Percentiles rank a stretch among this genome's conserved stretches.
phyloP scores from a whole-genome alignment of 306 rosid species.

The Pterocarpus macrocarpus region DNA sequence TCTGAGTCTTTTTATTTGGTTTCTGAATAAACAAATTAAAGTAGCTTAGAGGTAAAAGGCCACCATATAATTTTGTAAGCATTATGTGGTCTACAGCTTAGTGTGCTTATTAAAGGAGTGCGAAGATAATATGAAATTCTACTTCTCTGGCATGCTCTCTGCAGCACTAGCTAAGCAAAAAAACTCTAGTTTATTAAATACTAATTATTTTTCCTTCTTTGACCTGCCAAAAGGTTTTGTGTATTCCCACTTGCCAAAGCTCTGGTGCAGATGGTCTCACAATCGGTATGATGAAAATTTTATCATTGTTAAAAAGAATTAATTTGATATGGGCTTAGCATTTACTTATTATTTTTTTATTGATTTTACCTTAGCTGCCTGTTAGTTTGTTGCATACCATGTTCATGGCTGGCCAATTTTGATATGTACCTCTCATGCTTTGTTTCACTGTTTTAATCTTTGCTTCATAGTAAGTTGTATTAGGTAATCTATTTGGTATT shows the following conservation, averaged over 20 bases:
- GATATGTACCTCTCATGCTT: conserved; percentile 11
- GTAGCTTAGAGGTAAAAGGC: neutral
- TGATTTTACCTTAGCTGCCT: neutral
- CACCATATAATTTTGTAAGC: conserved; percentile 2
- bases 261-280: conserved; percentile 63
- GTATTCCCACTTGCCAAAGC: conserved; percentile 73
- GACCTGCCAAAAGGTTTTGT: conserved; percentile 72
- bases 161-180: conserved; percentile 3
- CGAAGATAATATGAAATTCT: neutral
- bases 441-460: conserved; percentile 14
- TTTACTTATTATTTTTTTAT: neutral
- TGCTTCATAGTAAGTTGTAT: conserved; percentile 11
- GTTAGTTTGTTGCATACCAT: conserved; percentile 11
- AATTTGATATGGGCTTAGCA: conserved; percentile 7
- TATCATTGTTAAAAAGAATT: conserved; percentile 32
- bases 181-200: neutral
- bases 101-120: conserved; percentile 29
- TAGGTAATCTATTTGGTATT: conserved; percentile 2
- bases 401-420: conserved; percentile 32
- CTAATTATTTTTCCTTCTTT: conserved; percentile 26
- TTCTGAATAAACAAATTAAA: conserved; percentile 6
- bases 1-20: neutral
- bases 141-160: conserved; percentile 17
- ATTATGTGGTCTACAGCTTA: neutral
- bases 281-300: conserved; percentile 66